Evolutionary conservation across 768 basidiomycete species (phyloP).

Genomic region (Paxillus ammoniavirescens): DNA sequence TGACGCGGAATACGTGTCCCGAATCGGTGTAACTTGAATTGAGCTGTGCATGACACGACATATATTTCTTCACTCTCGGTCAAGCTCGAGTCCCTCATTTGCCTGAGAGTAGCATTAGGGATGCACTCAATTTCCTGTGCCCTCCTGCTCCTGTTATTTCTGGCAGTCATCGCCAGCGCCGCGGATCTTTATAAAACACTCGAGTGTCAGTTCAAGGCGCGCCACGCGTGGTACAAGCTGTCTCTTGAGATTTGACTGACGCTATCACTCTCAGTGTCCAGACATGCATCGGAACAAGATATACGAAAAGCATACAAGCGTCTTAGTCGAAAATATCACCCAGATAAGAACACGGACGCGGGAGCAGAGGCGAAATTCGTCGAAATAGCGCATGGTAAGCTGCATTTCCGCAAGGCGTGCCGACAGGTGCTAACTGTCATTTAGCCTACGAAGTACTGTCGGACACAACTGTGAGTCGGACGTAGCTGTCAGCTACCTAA

Average conservation of each 20-base stretch:
- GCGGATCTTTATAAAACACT: slow-evolving; percentile 81
- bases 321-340: slow-evolving; percentile 85
- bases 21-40: background rate
- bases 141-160: slow-evolving; percentile 30
- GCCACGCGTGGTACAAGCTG: slow-evolving; percentile 16
- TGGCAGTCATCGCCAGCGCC: slow-evolving; percentile 40
- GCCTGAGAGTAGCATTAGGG: background rate
- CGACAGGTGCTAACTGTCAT: slow-evolving; percentile 5
- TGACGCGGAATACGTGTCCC: slow-evolving; percentile 28
- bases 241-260: slow-evolving; percentile 19
- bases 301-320: slow-evolving; percentile 92
- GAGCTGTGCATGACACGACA: background rate
- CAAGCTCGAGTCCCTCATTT: background rate
- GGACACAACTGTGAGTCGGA: slow-evolving; percentile 62
- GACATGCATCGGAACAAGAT: slow-evolving; percentile 81
- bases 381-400: slow-evolving; percentile 83
- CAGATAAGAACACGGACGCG: slow-evolving; percentile 91
- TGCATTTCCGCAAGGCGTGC: background rate
- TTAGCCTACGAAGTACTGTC: slow-evolving; percentile 94
- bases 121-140: slow-evolving; percentile 30
- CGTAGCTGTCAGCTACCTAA: background rate
- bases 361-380: slow-evolving; percentile 85
- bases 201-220: slow-evolving; percentile 61
- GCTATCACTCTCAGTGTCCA: slow-evolving; percentile 47
- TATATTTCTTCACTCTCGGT: background rate